These are phyloP conservation scores for Saturnispora sekii DNA, from an alignment of 805 yeast genomes.

Conservation along the genomic window DNA sequence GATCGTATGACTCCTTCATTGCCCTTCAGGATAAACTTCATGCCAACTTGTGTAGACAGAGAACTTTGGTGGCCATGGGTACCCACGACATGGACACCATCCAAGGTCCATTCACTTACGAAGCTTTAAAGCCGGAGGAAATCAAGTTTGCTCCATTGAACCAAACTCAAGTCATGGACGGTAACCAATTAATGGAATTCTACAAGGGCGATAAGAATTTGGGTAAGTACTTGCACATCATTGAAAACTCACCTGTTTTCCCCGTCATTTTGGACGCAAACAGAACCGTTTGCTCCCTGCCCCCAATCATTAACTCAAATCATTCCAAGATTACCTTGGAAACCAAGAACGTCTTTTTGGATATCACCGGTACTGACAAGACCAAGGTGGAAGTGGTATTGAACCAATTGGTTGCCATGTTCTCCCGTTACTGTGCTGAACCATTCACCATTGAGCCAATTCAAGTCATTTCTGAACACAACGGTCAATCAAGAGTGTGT, in stretches of 20 bases:
- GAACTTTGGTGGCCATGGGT: slow-evolving; percentile 97
- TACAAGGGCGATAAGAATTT: slow-evolving; percentile 86
- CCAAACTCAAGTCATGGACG: slow-evolving; percentile 61
- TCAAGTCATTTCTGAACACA: slow-evolving; percentile 72
- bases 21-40: slow-evolving; percentile 94
- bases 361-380: slow-evolving; percentile 88
- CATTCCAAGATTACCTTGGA: slow-evolving; percentile 78
- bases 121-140: slow-evolving; percentile 71
- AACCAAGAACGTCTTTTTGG: slow-evolving; percentile 84
- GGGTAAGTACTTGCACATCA: slow-evolving; percentile 80
- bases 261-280: slow-evolving; percentile 82
- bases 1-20: slow-evolving; percentile 89
- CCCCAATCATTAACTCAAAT: slow-evolving; percentile 94
- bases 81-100: slow-evolving; percentile 88
- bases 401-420: slow-evolving; percentile 91
- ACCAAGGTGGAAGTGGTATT: slow-evolving; percentile 92
- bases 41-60: slow-evolving; percentile 90
- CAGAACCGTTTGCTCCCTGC: slow-evolving; percentile 78
- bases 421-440: slow-evolving; percentile 72
- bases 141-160: slow-evolving; percentile 69
- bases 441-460: slow-evolving; percentile 89
- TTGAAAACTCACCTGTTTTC: slow-evolving; percentile 77
- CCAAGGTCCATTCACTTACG: slow-evolving; percentile 75
- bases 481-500: slow-evolving; percentile 59
- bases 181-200: slow-evolving; percentile 73